Evolutionary conservation across 2,329 filamentous ascomycete species (phyloP), one percentile per base, ranked within the genome.

Genomic region (Apiospora sp.): DNA sequence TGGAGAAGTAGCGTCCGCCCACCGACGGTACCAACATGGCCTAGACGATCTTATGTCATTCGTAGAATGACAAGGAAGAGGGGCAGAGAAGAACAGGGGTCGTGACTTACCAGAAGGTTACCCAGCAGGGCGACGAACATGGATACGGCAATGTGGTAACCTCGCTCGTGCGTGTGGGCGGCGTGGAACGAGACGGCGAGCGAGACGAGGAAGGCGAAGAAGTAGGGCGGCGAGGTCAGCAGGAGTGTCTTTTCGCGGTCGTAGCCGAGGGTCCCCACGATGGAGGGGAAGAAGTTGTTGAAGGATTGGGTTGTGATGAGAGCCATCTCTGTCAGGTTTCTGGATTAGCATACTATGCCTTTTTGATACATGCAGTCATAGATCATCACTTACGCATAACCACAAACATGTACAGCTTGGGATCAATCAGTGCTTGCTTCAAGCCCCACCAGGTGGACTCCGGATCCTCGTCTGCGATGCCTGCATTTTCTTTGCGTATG

Each of bases 111-210:
- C 13, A 34, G 27, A 34, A 58, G 27, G 14, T 58, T 30, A 3
- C 51, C 51, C 12, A 58, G 27, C 14, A 58, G 3, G 16, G 51
- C 51, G 7, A 58, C 19, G 1, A 58, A 2, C 51, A 58, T 86
- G 16, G 82, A 81, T 10, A 81, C 71, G 0, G 84, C 85, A 37
- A 85, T 84, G 73, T 87, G 86, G 83, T 83, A 86, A 0, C 84
- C 86, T 27, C 85, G 81, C 73, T 87, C 86, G 71, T 87, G 84
- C 75, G 83, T 82, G 3, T 80, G 81, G 0, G 85, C 87, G 0
- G 85, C 86, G 10, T 81, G 84, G 79, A 76, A 81, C 0, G 77
- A 70, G 27, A 83, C 81, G 43, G 82, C 73, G 34, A 87, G 82
- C 8, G 82, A 83, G 37, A 82, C 80, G 19, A 80, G 79, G 7